These are phyloP conservation scores for Jimgerdemannia lactiflua DNA, from an alignment of 192 early-diverging fungal genomes.

Conservation along the genomic window DNA sequence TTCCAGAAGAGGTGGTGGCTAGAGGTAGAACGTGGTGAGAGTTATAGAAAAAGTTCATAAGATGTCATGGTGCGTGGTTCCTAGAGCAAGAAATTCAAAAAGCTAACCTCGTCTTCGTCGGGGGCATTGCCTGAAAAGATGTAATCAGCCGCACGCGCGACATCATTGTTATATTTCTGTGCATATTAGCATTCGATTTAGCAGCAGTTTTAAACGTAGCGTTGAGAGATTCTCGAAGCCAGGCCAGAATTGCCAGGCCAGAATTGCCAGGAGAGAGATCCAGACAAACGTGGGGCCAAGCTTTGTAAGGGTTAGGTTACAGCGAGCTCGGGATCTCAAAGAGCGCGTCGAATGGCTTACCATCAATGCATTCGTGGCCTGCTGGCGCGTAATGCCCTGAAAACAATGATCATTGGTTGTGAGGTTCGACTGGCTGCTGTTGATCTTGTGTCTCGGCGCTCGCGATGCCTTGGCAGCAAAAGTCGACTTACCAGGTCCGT, in stretches of 20 bases:
- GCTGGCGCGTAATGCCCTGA: background rate
- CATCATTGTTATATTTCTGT: constrained; percentile 36
- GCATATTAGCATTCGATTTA: background rate
- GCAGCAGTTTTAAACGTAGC: background rate
- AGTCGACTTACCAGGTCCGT: background rate
- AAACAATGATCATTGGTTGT: background rate
- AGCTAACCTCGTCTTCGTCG: constrained; percentile 11
- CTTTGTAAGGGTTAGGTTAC: background rate
- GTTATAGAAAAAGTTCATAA: background rate
- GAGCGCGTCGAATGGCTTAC: background rate
- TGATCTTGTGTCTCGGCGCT: background rate
- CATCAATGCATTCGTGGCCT: background rate
- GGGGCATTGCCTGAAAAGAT: constrained; percentile 29
- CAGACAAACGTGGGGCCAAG: background rate
- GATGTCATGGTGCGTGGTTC: background rate
- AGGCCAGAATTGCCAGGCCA: background rate
- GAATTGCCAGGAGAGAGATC: background rate
- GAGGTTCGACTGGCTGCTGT: background rate
- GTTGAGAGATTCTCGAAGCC: background rate
- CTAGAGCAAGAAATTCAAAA: background rate
- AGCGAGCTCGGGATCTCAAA: background rate
- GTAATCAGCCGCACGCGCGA: constrained; percentile 32
- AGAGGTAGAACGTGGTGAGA: background rate
- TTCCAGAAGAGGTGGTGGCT: background rate
- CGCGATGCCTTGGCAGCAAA: background rate